Base-by-base conservation (phyloP, 192 early-diverging fungal genomes). In the Coemansia sp. region DNA sequence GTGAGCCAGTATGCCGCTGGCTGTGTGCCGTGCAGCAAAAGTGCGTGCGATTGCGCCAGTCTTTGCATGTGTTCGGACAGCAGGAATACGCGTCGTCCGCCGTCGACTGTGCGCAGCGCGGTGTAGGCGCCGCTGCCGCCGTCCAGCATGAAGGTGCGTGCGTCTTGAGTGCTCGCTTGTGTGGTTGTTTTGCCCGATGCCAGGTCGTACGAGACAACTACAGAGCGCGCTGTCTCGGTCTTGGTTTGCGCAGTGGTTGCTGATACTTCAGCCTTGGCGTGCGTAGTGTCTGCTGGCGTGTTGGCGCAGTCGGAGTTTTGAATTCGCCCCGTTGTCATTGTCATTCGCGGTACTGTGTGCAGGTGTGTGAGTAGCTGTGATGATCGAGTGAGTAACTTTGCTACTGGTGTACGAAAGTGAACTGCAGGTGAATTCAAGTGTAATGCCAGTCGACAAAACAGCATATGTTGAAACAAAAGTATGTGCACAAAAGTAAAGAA, bases 51-150 rank as follows among this genome's bases (percentile, higher is more conserved):
- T 46, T 78, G 56, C 49, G 49, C 50, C 12, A 78, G 51, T 9
- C 74, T 64, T 45, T 78, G 68, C 46, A 78, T n/a, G 42, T 78
- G 74, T 54, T 71, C 64, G 57, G 67, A 57, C 7, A 71, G 50
- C 6, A 78, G 53, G 49, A 78, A 78, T 24, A 78, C 40, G 0
- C 74, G 74, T 18, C 44, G 55, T 11, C 65, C 56, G 17, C 39
- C 44, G 42, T 58, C 44, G 15, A 71, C 63, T 5, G 74, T 78
- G 11, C 74, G 74, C 69, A 78, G 71, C 2, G 55, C 57, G 2
- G 74, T 78, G 69, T 78, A 78, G 3, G 71, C 50, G 18, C 74
- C 74, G 11, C 30, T 25, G n/a, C 65, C 69, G 19, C 74, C 65
- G 4, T 25, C 8, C 9, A 78, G 69, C 74, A 78, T 78, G 49